Evolutionary conservation across 2,329 filamentous ascomycete species (phyloP).

Genomic region (Neofusicoccum laricinum): DNA sequence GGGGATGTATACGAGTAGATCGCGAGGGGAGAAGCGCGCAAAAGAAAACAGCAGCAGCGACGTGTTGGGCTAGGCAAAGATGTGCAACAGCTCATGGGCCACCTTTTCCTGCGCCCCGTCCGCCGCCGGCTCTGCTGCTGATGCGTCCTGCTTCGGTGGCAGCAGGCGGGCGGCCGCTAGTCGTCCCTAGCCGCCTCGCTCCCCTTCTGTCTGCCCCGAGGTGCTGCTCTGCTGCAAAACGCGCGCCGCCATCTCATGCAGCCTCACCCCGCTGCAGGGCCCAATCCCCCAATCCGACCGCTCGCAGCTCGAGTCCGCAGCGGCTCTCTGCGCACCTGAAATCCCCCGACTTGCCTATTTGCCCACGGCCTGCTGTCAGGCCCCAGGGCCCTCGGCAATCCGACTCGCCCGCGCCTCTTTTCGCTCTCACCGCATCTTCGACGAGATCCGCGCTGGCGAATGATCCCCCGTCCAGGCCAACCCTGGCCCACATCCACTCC

Average conservation of each 20-base stretch:
- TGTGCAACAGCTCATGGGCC: background rate
- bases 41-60: background rate
- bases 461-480: slow-evolving; percentile 9
- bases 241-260: slow-evolving; percentile 6
- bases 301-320: slow-evolving; percentile 1
- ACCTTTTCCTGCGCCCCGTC: background rate
- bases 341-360: slow-evolving; percentile 7
- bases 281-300: background rate
- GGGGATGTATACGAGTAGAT: background rate
- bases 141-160: background rate
- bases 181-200: background rate
- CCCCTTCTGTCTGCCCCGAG: background rate
- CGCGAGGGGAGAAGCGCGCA: background rate
- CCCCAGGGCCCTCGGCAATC: background rate
- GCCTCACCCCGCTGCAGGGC: background rate
- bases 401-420: slow-evolving; percentile 4
- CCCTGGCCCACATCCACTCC: background rate
- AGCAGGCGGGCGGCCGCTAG: background rate
- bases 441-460: background rate
- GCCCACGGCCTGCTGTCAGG: background rate
- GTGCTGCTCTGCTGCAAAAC: background rate
- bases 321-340: background rate
- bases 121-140: background rate
- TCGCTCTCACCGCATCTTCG: background rate
- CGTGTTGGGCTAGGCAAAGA: slow-evolving; percentile 1